These are phyloP conservation scores for Aspergillus phoenicis DNA, from an alignment of 2,329 filamentous ascomycete genomes.

Conservation along the genomic window DNA sequence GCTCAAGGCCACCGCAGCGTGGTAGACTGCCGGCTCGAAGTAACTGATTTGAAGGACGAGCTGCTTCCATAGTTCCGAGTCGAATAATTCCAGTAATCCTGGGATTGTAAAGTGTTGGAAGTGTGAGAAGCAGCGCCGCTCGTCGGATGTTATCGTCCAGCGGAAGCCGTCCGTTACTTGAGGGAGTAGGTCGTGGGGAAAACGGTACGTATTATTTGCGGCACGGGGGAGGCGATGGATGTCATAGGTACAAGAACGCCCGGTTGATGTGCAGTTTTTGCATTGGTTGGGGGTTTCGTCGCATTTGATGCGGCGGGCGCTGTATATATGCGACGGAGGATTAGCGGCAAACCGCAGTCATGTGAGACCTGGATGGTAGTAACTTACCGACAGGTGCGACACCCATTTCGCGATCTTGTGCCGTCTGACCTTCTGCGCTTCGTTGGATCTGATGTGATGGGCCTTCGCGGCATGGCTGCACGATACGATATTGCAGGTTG, in stretches of 20 bases:
- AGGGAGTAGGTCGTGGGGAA: no score
- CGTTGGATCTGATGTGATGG: not conserved
- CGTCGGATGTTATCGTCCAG: slow-evolving; percentile 3
- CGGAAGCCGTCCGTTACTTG: not conserved
- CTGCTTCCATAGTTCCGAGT: not conserved
- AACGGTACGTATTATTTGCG: no score
- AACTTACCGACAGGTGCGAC: slow-evolving; percentile 13
- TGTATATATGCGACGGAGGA: not conserved
- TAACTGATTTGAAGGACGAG: slow-evolving; percentile 5
- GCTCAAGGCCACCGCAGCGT: slow-evolving; percentile 9
- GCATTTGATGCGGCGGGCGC: slow-evolving; percentile 1
- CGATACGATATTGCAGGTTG: no score
- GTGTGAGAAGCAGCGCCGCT: slow-evolving; percentile 10
- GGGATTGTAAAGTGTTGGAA: slow-evolving; percentile 11
- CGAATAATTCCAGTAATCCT: not conserved
- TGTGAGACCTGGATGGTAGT: no score
- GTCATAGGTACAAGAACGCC: slow-evolving; percentile 7
- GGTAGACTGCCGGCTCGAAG: slow-evolving; percentile 10
- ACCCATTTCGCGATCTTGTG: slow-evolving; percentile 6
- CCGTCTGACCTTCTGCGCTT: not conserved
- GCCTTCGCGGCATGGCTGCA: not conserved
- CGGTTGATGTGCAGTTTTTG: slow-evolving; percentile 7
- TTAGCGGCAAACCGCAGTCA: not conserved
- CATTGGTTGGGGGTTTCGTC: slow-evolving; percentile 3
- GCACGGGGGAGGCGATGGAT: not conserved